Evolutionary conservation across 495 filamentous ascomycete genomes (phyloP), one percentile per base, ranked within the genome.

Genomic region (Margaritispora aquatica): DNA sequence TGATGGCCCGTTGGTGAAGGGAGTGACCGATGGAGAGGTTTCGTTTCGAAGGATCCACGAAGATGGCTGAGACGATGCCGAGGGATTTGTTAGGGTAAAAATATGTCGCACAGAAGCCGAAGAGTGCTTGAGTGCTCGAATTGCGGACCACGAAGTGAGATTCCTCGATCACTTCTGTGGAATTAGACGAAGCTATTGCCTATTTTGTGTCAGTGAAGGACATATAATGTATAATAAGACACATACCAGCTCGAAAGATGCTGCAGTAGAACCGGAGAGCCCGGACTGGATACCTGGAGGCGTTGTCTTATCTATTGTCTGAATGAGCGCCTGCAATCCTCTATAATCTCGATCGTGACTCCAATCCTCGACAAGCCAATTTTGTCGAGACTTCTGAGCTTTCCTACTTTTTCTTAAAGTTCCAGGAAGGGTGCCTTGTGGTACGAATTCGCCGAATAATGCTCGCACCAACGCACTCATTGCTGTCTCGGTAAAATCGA

Each of bases 401-500:
- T 93, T 92, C 66, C 89, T 84, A 70, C 84, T 92, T 68, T 92
- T 89, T 51, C 85, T 82, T 54, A 93, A 82, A 0, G 88, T 91
- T 3, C 91, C 91, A 1, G 91, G 91, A 20, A 96, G 71, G 4
- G 80, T 80, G 0, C 89, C 90, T 36, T 80, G 83, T 0, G 90
- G 87, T 1, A 78, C 74, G 56, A 90, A 74, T 48, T 92, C 88
- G 15, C 91, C 91, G 66, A 88, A 91, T 1, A 96, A 69, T 4
- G 88, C 86, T 47, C 90, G 85, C 26, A 92, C 90, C 9, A 96
- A 74, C 1, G 90, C 88, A 55, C 85, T 82, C 75, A 96, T 81
- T 22, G 91, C 90, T 0, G 88, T 92, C 63, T 96, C 91, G 2
- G 91, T 96, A 68, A 94, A 95, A 74, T 96, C 91, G 66, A 92